Evolutionary conservation across 371 early-diverging fungal genomes (phyloP).

Genomic region (Dentiscutata heterogama): DNA sequence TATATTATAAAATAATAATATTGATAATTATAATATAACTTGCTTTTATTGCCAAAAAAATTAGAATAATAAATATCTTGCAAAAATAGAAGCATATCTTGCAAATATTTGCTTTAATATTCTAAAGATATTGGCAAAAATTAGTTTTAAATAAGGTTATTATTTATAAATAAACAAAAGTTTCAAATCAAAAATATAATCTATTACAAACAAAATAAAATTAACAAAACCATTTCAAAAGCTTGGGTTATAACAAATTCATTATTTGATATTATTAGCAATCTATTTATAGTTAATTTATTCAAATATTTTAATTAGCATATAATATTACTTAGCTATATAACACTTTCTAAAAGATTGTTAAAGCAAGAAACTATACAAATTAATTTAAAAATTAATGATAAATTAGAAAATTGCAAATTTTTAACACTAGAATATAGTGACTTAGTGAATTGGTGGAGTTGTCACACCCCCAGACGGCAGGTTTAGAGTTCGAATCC

Average conservation of each 20-base stretch:
- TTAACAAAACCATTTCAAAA: background rate
- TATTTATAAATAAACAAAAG: background rate
- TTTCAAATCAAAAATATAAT: background rate
- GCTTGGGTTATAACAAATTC: no score
- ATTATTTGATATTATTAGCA: background rate
- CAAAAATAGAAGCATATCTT: slow-evolving; percentile 10
- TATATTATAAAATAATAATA: background rate
- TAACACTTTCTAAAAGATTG: background rate
- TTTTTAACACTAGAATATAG: background rate
- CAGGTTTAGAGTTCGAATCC: no score
- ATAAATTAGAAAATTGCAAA: no score
- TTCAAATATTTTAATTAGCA: background rate
- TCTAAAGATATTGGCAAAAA: background rate
- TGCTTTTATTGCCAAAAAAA: slow-evolving; percentile 10
- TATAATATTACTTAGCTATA: background rate
- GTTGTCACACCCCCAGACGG: no score
- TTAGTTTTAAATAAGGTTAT: no score
- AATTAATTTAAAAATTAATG: no score
- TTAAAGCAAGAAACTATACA: background rate
- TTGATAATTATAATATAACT: background rate
- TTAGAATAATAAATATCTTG: background rate
- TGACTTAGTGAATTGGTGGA: no score
- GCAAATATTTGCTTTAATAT: background rate
- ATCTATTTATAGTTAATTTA: background rate
- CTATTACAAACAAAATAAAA: background rate